These are phyloP conservation scores for Triticum turgidum DNA, from an alignment of 176 grass and related monocot genomes.

Conservation along the genomic window DNA sequence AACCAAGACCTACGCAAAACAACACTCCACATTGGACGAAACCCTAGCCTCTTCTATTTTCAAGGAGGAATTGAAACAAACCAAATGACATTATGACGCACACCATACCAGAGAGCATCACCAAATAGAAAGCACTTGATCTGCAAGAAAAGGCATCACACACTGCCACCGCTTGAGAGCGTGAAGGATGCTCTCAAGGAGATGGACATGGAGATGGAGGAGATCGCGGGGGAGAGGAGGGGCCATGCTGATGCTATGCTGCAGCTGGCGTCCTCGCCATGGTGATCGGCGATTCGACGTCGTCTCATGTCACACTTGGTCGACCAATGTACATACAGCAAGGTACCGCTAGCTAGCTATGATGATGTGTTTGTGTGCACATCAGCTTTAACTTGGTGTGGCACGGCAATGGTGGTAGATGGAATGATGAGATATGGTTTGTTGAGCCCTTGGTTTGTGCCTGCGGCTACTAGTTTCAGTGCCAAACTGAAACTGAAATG, in stretches of 20 bases:
- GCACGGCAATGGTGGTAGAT: neutral
- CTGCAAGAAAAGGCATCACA: too few relatives aligned
- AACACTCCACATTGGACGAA: too few relatives aligned
- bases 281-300: neutral
- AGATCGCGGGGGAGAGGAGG: neutral
- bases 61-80: too few relatives aligned
- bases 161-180: too few relatives aligned
- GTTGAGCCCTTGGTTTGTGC: neutral
- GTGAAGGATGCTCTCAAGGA: slow-evolving; percentile 9
- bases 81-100: too few relatives aligned
- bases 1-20: too few relatives aligned
- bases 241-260: neutral
- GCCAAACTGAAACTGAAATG: too few relatives aligned
- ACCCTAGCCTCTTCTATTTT: too few relatives aligned
- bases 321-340: neutral
- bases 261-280: slow-evolving; percentile 15
- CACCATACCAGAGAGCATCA: too few relatives aligned
- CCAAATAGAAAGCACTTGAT: too few relatives aligned
- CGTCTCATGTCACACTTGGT: neutral
- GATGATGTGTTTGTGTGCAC: neutral
- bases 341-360: neutral
- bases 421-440: neutral
- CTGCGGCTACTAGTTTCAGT: too few relatives aligned
- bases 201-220: slow-evolving; percentile 25
- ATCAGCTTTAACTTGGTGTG: neutral